Conservation (phyloP, 1,139 yeast species). For the Kodamaea suecica region DNA sequence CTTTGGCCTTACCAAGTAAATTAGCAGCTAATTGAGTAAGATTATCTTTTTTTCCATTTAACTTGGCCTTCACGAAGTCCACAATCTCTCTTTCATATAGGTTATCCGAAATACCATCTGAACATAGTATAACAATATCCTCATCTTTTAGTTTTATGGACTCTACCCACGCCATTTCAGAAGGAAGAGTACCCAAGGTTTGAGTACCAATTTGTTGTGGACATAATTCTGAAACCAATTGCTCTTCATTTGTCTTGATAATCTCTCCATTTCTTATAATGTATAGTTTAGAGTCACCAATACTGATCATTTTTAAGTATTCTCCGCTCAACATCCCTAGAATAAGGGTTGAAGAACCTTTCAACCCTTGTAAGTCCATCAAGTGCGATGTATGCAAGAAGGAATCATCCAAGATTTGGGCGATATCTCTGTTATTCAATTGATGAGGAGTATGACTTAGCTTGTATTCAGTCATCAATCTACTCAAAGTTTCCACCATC, state of each 20-base stretch:
- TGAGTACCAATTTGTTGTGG: constrained; percentile 60
- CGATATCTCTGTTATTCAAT: constrained; percentile 42
- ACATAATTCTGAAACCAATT: constrained; percentile 45
- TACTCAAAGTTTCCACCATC: constrained; percentile 51
- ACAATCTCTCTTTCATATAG: constrained; percentile 48
- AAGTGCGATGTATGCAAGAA: constrained; percentile 50
- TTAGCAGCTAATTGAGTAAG: constrained; percentile 40
- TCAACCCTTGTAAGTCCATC: constrained; percentile 49
- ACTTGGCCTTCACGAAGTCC: constrained; percentile 32
- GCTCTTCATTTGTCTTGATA: constrained; percentile 46
- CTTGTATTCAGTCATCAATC: constrained; percentile 48
- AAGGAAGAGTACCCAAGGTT: constrained; percentile 42
- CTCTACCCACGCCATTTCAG: constrained; percentile 49
- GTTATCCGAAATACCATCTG: constrained; percentile 57
- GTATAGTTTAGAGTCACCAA: constrained; percentile 55
- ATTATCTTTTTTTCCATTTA: constrained; percentile 23
- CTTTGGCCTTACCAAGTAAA: constrained; percentile 44
- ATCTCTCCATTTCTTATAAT: constrained; percentile 49
- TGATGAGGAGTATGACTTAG: constrained; percentile 43
- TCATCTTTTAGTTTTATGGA: constrained; percentile 37
- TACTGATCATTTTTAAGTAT: constrained; percentile 45
- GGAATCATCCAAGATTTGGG: constrained; percentile 49
- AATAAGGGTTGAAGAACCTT: constrained; percentile 54
- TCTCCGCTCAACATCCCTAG: constrained; percentile 53
- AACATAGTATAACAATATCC: constrained; percentile 47